These are phyloP conservation scores for Tetradesmus lagerheimii DNA, from an alignment of 139 green algal species.

Conservation along the genomic window DNA sequence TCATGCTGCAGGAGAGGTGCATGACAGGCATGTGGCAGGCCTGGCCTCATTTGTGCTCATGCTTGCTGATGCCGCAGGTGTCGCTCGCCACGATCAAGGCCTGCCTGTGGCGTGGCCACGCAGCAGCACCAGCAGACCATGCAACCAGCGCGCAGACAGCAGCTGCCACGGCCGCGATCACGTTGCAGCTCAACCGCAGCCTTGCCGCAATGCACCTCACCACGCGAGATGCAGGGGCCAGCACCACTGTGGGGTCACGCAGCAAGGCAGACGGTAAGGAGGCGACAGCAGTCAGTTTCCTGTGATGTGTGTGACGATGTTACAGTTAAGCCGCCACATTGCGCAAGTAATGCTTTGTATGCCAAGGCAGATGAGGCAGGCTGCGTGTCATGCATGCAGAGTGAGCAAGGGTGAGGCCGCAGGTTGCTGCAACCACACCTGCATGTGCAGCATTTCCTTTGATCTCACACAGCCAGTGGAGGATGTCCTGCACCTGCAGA, in stretches of 20 bases:
- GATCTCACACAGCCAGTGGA: not conserved
- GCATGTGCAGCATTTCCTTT: no score
- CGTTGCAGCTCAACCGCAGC: not conserved
- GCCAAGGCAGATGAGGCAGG: no score
- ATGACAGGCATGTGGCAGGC: not conserved
- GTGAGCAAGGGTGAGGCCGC: no score
- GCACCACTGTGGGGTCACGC: not conserved
- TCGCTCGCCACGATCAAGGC: constrained; percentile 7
- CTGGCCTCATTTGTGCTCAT: not conserved
- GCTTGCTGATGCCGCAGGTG: constrained; percentile 10
- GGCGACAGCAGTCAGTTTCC: not conserved
- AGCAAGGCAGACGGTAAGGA: not conserved
- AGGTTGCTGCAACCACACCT: no score
- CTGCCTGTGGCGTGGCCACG: not conserved
- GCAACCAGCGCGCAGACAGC: constrained; percentile 35
- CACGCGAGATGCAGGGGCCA: not conserved
- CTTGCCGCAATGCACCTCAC: not conserved
- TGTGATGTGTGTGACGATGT: not conserved
- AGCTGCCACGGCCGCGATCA: not conserved
- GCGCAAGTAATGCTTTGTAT: no score
- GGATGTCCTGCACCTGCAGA: not conserved
- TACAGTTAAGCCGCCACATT: no score
- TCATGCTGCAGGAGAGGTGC: not conserved
- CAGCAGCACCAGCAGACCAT: not conserved
- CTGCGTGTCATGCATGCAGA: no score